Evolutionary conservation across 2,329 filamentous ascomycete genomes (phyloP), one percentile per base, ranked within the genome.

Genomic region (Apiospora kogelbergensis): DNA sequence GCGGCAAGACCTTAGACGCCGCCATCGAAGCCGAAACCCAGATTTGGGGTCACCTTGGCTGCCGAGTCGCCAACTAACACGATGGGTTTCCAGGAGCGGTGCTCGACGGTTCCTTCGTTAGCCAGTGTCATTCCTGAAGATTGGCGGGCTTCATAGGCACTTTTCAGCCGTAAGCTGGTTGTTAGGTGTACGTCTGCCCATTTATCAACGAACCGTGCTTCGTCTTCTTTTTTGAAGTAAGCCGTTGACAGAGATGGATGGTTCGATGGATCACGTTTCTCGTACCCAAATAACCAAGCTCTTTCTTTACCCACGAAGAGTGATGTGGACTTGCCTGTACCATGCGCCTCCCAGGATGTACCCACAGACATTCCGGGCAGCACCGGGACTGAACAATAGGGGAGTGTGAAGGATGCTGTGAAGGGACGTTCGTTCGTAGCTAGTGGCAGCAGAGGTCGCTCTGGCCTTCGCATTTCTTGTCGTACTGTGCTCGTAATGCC

Each of bases 401-500:
- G 15, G n/a, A 65, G 63, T n/a, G 9, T 22, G 41, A 45, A 65
- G 6, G 24, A 44, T 26, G 63, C 63, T 11, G 17, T 9, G 30
- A 60, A 60, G 30, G 53, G 53, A 3, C 30, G 30, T 37, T 60
- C 30, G 30, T n/a, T 37, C 53, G 17, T n/a, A 3, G 22, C 53
- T n/a, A 60, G 13, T 37, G 53, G 9, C 30, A 60, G 17, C 30
- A 60, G 17, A 9, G 53, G 53, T 22, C 33, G 53, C 53, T 37
- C 30, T 11, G 17, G 30, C 20, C 3, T 33, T 33, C 30, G 24
- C 63, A 65, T 65, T 22, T 44, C 22, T 5, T 45, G 63, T 22
- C 71, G 69, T 37, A 70, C 63, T 33, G 24, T 26, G 33, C 69
- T 71, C 33, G 68, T 37, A 10, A 82, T 79, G 3, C 83, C 83